Evolutionary conservation across 2,329 filamentous ascomycete species (phyloP), one percentile per base, ranked within the genome.

Genomic region (Calonectria montana): DNA sequence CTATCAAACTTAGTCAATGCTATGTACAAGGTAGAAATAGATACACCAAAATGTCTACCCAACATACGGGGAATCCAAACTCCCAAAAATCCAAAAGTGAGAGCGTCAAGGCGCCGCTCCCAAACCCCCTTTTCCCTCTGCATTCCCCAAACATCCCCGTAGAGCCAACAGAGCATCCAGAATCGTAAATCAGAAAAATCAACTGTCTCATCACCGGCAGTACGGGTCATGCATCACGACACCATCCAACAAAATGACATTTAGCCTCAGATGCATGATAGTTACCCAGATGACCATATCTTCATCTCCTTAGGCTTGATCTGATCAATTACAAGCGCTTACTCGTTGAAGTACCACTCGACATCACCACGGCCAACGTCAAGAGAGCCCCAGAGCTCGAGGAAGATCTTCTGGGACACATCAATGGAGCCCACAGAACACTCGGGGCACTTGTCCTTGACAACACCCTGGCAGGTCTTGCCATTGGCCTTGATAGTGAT

Each of bases 391-490:
- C 84, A 88, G 66, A 94, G 84, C 23, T 87, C 84, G n/a, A 78
- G 74, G 83, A 91, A 93, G 73, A 88, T 83, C 76, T 87, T 86
- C 72, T 86, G 83, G 75, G 88, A 90, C 75, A 93, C 86, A 78
- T 95, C 93, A 61, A 95, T 89, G 77, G 87, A 85, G 47, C 81
- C 74, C 39, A 77, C 65, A 61, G 64, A 79, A 82, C 94, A 97
- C 77, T 92, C 92, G 84, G 90, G 89, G 87, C 94, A 97, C 86
- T 94, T 94, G 86, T 97, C 94, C 65, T 88, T 88, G 73, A 96
- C 90, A 4, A 78, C 88, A 73, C 91, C 94, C 2, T 82, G 86
- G 76, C 86, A 81, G 2, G 87, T 87, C 81, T 89, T 89, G 81
- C 93, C 93, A 62, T 88, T 86, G 80, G 86, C 86, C 47, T 78